Percentiles rank a stretch among this genome's conserved stretches.
Conservation (phyloP, 768 basidiomycete species). For the Lactarius vividus region DNA sequence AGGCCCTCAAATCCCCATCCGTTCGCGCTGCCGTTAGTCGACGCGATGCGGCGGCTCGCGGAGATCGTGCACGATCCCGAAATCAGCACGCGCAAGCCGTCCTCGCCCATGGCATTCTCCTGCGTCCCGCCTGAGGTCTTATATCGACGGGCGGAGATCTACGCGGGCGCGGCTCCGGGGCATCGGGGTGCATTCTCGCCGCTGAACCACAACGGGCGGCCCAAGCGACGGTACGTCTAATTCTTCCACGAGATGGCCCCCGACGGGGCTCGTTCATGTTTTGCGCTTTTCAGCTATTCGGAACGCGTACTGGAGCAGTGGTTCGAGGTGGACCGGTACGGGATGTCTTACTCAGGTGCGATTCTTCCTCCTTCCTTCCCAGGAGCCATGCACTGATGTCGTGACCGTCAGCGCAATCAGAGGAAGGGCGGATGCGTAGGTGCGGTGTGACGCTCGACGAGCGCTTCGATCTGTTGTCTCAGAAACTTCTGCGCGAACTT, state of each 20-base stretch:
- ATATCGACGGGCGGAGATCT: constrained; percentile 1
- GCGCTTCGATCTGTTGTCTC: constrained; percentile 18
- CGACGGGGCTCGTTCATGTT: background rate
- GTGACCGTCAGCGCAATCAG: constrained; percentile 11
- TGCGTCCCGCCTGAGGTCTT: constrained; percentile 15
- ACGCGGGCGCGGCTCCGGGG: constrained; percentile 12
- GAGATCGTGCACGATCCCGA: constrained; percentile 13
- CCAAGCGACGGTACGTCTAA: constrained; percentile 26
- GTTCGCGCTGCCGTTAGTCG: background rate
- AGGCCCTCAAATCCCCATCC: constrained; percentile 11
- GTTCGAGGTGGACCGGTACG: constrained; percentile 25
- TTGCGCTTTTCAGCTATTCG: constrained; percentile 21
- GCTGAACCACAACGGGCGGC: constrained; percentile 21
- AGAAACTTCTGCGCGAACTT: constrained; percentile 7
- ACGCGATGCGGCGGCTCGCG: constrained; percentile 17
- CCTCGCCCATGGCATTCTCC: constrained; percentile 26
- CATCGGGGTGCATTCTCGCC: constrained; percentile 26
- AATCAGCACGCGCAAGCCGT: constrained; percentile 16
- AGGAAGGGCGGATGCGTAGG: constrained; percentile 8
- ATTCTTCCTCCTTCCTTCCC: no score
- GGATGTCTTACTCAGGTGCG: constrained; percentile 25
- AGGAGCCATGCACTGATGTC: background rate
- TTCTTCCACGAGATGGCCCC: background rate
- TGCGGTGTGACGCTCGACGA: constrained; percentile 10
- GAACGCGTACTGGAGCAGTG: constrained; percentile 27